Base-by-base conservation (phyloP, 1,139 yeast species). In the Tardiomyces depauwii region DNA sequence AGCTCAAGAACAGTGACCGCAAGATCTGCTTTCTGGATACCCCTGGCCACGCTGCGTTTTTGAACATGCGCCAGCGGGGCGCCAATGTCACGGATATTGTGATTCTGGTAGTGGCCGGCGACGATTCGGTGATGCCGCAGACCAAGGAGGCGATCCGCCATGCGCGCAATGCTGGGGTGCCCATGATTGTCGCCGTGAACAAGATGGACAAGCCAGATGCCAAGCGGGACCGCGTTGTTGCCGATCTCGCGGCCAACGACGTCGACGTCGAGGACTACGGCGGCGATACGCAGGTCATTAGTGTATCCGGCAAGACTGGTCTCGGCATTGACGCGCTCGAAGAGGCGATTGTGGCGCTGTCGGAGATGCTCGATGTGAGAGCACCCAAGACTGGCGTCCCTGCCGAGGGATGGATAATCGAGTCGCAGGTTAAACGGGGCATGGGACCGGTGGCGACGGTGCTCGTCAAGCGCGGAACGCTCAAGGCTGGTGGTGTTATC, bases 71-170 rank as follows among this genome's bases (percentile, higher is more conserved):
- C 55, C 94, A 91, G 66, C 74, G 99, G 55, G 98, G 98, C 42
- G 97, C 98, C 0, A 81, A 80, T 55, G 78, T 89, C 43, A 91
- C 99, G 0, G 99, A 91, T 69, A 82, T 91, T 48, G 87, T 91
- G 39, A 77, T 91, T 44, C 71, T 91, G 49, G 97, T 91, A 10
- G 96, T 91, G n/a, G 96, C 98, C 1, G 95, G 95, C 1, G 97
- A 91, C 64, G 99, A 91, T 65, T 85, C 96, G 0, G 94, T 93
- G 21, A 91, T 84, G 94, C 97, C 98, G 0, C 99, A 91, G 61
- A 93, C 99, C 0, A 74, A 81, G 41, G 99, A 91, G 63, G 97
- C 98, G 1, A 87, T 91, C 48, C 87, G 85, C 56, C 98, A 93
- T 63, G 91, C 95, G 11, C 82, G 83, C 55, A 78, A 77, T 46